Base-by-base conservation (phyloP, 2,329 filamentous ascomycete genomes). In the Ophiostoma populinum region DNA sequence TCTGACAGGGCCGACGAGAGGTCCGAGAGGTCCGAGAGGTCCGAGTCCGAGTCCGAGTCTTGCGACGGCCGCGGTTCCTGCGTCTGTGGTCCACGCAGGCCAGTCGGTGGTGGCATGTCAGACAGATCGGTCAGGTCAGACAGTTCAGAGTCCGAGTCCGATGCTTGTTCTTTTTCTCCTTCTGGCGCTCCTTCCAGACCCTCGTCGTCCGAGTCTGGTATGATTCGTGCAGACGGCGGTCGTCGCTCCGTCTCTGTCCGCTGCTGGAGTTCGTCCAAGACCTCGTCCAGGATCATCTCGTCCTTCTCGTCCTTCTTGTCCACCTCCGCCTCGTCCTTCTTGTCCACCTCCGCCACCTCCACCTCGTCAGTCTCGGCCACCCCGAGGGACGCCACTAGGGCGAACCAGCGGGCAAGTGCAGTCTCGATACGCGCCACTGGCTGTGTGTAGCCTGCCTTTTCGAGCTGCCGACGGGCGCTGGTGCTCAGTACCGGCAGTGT, bases 341-440 rank as follows among this genome's bases (percentile, higher is more conserved):
- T 15, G 3, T 24, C 34, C 7, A 8, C 12, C 6, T 19, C 16
- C 6, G 17, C 20, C 6, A 3, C 30, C 11, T 16, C 20, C 3
- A 24, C 8, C 30, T 19, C 15, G 2, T 6, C 32, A 18, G 16
- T 15, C 7, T 35, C 16, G 16, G 10, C n/a, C n/a, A n/a, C n/a
- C n/a, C n/a, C 28, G 5, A 36, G 28, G 6, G 15, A 12, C 5
- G 17, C 24, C 4, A 9, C 12, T 43, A 75, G 70, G 19, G 51
- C 50, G 48, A 80, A 82, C 79, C 80, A 85, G 22, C 75, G 66
- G 13, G 61, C 58, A 25, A 78, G 54, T 13, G 81, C 59, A 41
- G 59, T 61, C 34, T 58, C 60, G 8, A 77, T 55, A 4, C n/a
- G 27, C 4, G 31, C 25, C 1, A 38, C 38, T 9, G 30, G 34